A percentile compares a stretch with the other conserved stretches of the same genome.
These are phyloP conservation scores for Colletotrichum zoysiae DNA, from an alignment of 2,329 filamentous ascomycete genomes.

Conservation along the genomic window DNA sequence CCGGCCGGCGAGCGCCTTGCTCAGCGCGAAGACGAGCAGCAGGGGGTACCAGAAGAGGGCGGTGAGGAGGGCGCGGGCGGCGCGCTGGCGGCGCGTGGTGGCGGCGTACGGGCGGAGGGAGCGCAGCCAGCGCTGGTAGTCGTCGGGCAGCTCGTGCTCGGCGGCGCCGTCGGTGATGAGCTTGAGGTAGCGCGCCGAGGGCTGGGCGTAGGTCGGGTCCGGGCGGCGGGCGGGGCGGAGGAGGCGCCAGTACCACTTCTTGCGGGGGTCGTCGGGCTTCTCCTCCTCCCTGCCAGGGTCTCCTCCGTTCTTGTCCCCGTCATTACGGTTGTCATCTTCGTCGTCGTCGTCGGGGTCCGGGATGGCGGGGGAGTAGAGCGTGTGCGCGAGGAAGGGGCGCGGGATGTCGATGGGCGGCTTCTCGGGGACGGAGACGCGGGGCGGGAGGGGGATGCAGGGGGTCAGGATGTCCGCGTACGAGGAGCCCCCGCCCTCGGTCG, in stretches of 20 bases:
- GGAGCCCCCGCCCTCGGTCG: conserved; percentile 88
- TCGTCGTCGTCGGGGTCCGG: conserved; percentile 50
- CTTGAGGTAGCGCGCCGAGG: conserved; percentile 85
- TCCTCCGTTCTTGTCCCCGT: conserved; percentile 22
- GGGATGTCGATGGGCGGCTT: conserved; percentile 67
- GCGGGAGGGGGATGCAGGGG: conserved; percentile 78
- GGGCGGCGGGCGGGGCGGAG: conserved; percentile 65
- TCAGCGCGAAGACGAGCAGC: conserved; percentile 31
- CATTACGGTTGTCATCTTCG: conserved; percentile 43
- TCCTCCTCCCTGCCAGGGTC: conserved; percentile 30
- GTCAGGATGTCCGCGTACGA: conserved; percentile 88
- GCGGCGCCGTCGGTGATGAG: conserved; percentile 82
- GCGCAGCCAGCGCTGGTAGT: conserved; percentile 81
- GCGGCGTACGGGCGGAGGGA: conserved; percentile 77
- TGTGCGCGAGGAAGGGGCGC: conserved; percentile 83
- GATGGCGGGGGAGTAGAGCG: conserved; percentile 77
- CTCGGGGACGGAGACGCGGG: conserved; percentile 71
- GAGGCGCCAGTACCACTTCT: conserved; percentile 62
- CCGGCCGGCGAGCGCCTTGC: conserved; percentile 69
- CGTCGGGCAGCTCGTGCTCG: conserved; percentile 83
- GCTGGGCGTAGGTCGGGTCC: conserved; percentile 80
- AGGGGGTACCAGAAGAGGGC: conserved; percentile 52
- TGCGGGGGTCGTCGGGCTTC: conserved; percentile 45
- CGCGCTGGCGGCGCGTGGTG: conserved; percentile 74
- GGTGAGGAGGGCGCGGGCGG: conserved; percentile 75